These are phyloP conservation scores for Aspergillus candidus DNA, from an alignment of 2,329 filamentous ascomycete genomes.

Conservation along the genomic window DNA sequence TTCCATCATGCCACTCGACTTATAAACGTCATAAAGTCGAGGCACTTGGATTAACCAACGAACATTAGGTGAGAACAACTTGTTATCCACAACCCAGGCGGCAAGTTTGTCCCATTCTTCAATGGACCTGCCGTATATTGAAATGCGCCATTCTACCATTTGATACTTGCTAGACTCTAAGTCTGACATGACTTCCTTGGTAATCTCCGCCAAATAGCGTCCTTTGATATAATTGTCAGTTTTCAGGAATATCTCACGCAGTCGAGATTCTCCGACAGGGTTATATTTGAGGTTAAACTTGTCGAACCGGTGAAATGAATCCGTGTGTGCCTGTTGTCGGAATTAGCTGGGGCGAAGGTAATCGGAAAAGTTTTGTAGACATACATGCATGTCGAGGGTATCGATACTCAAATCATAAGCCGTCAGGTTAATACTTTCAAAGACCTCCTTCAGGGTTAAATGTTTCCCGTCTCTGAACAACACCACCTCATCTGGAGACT, in stretches of 20 bases:
- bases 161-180: slow-evolving; percentile 98
- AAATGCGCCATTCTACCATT: slow-evolving; percentile 99
- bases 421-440: slow-evolving; percentile 93
- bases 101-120: slow-evolving; percentile 98
- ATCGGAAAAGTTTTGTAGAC: slow-evolving; percentile 28
- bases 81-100: slow-evolving; percentile 96
- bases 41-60: slow-evolving; percentile 96
- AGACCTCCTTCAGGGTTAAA: slow-evolving; percentile 85
- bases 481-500: slow-evolving; percentile 88
- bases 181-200: slow-evolving; percentile 94
- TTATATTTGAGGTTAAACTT: slow-evolving; percentile 99
- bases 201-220: slow-evolving; percentile 93
- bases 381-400: slow-evolving; percentile 94
- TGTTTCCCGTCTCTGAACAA: slow-evolving; percentile 88
- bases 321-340: slow-evolving; percentile 69
- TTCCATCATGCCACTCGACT: slow-evolving; percentile 76
- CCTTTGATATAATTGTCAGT: slow-evolving; percentile 97
- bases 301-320: slow-evolving; percentile 97
- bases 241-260: slow-evolving; percentile 97
- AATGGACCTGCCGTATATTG: slow-evolving; percentile 85
- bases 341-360: slow-evolving; percentile 7
- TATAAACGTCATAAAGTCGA: slow-evolving; percentile 92
- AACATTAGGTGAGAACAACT: slow-evolving; percentile 94
- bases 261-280: slow-evolving; percentile 86
- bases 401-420: slow-evolving; percentile 98